Percentiles rank a stretch among this genome's conserved stretches.
phyloP scores from a whole-genome alignment of 441 rosid genomes.

The Theobroma grandiflorum region DNA sequence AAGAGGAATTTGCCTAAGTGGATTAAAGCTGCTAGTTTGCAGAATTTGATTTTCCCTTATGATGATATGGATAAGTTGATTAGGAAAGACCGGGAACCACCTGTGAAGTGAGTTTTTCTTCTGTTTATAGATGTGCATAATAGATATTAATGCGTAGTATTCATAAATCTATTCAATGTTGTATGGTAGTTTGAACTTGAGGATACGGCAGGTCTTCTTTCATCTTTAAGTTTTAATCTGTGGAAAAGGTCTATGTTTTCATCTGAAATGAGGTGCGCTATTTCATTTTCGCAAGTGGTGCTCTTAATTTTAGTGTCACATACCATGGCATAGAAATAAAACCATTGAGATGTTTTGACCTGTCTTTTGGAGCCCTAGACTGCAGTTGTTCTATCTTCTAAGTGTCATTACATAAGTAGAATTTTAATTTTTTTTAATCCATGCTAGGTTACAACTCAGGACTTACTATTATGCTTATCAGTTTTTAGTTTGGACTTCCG shows the following conservation, averaged over 20 bases:
- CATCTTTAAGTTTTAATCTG: background rate
- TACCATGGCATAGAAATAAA: background rate
- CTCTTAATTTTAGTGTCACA: constrained; percentile 5
- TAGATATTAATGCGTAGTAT: background rate
- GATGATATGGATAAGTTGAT: constrained; percentile 86
- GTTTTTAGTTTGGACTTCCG: background rate
- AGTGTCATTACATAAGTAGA: too few relatives aligned
- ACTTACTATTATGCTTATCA: background rate
- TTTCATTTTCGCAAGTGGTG: constrained; percentile 8
- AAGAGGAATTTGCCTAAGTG: constrained; percentile 87
- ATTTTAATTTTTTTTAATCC: background rate
- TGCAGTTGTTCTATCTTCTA: too few relatives aligned
- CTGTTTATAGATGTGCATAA: constrained; percentile 15
- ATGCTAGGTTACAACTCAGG: background rate
- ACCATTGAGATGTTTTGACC: background rate
- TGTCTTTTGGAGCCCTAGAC: too few relatives aligned
- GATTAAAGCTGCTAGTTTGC: constrained; percentile 91
- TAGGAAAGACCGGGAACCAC: constrained; percentile 82
- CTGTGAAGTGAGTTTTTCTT: constrained; percentile 79
- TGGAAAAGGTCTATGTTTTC: background rate
- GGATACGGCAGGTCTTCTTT: background rate
- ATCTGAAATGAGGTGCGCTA: background rate
- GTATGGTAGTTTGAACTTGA: background rate
- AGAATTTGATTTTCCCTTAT: constrained; percentile 85
- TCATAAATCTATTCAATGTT: background rate